These are phyloP conservation scores for Solidago caesia DNA, from an alignment of 129 eudicot genomes.

Conservation along the genomic window DNA sequence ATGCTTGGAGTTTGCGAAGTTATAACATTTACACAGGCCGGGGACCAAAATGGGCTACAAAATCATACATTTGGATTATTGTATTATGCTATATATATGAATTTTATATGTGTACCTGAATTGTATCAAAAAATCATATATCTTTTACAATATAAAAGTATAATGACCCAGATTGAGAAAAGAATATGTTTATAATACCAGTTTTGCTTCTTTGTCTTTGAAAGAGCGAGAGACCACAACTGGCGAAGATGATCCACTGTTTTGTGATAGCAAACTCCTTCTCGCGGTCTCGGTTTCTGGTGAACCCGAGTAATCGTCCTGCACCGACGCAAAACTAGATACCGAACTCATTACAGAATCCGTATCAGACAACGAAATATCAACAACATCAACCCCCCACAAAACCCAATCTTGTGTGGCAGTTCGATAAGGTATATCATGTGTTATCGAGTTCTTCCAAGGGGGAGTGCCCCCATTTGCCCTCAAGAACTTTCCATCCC, in stretches of 20 bases:
- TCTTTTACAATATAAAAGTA: too few relatives aligned
- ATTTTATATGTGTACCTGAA: too few relatives aligned
- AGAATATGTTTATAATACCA: slow-evolving; percentile 2
- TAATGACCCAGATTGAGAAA: too few relatives aligned
- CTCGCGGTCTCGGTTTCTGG: slow-evolving; percentile 41
- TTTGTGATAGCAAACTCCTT: neutral
- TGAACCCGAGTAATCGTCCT: slow-evolving; percentile 40
- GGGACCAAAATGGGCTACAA: too few relatives aligned
- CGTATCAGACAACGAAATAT: slow-evolving; percentile 41
- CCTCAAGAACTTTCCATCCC: slow-evolving; percentile 60
- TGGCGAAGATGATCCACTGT: neutral
- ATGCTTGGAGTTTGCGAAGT: too few relatives aligned
- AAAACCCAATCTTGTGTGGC: slow-evolving; percentile 80
- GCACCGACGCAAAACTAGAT: slow-evolving; percentile 43
- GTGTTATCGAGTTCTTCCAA: slow-evolving; percentile 79
- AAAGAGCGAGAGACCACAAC: slow-evolving; percentile 1
- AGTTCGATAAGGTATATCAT: slow-evolving; percentile 74
- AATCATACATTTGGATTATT: too few relatives aligned
- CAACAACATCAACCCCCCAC: slow-evolving; percentile 80
- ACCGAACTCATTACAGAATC: slow-evolving; percentile 37
- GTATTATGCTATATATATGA: too few relatives aligned
- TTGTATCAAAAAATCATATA: too few relatives aligned
- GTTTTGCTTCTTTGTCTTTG: slow-evolving; percentile 17
- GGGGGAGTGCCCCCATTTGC: slow-evolving; percentile 82
- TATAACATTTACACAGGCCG: too few relatives aligned